Percentiles rank a stretch among this genome's conserved stretches.
Conservation (phyloP, 73 alveolate genomes). For the Paramecium tetraurelia region DNA sequence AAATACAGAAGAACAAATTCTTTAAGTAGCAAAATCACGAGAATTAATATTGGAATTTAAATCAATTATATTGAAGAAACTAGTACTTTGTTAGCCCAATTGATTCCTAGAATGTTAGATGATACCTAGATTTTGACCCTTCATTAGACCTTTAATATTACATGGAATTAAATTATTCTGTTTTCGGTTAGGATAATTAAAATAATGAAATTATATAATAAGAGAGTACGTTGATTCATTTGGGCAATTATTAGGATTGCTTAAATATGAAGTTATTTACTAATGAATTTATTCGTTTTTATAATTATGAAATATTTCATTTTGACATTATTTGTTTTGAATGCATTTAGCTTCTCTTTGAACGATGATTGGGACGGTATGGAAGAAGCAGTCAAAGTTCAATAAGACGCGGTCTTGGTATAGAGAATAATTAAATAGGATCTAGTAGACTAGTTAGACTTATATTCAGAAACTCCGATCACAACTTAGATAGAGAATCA, state of each 20-base stretch:
- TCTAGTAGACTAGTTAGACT: not conserved
- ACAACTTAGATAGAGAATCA: not conserved
- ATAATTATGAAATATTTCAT: not conserved
- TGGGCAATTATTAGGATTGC: not conserved
- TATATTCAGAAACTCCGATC: not conserved
- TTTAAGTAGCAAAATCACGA: too few species aligned
- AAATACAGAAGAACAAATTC: slow-evolving; percentile 62
- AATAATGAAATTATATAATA: not conserved
- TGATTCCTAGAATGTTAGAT: slow-evolving; percentile 87
- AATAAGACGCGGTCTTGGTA: not conserved
- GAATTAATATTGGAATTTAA: too few species aligned
- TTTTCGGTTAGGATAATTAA: not conserved
- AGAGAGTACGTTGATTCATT: not conserved
- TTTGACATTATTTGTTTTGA: not conserved
- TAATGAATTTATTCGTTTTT: not conserved
- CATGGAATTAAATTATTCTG: not conserved
- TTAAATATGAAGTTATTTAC: not conserved
- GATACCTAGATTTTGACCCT: slow-evolving; percentile 83
- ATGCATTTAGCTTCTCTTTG: not conserved
- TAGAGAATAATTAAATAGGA: not conserved
- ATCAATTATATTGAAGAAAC: slow-evolving; percentile 56
- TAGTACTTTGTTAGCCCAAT: slow-evolving; percentile 69
- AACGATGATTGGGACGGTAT: not conserved
- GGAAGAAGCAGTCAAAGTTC: not conserved
- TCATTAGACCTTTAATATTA: slow-evolving; percentile 62